Conservation (phyloP, 768 basidiomycete species). For the Leucosporidium yakuticum region DNA sequence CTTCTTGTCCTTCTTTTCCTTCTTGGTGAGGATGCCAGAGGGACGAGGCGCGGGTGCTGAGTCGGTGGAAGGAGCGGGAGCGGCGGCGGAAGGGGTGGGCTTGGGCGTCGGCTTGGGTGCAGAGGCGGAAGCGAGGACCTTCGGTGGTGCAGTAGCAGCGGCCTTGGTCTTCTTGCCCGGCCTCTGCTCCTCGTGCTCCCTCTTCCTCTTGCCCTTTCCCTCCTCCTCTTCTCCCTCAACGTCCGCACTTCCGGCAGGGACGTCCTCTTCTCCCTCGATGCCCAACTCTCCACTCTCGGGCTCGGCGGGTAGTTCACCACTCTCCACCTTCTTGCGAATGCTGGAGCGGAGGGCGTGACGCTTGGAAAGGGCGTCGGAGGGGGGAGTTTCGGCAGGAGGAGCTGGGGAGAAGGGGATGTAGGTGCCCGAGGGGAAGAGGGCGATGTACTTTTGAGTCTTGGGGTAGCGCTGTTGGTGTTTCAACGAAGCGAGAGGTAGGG, state of each 20-base stretch:
- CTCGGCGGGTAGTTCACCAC: slow-evolving; percentile 55
- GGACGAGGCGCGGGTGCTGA: neutral
- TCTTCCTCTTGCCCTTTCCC: neutral
- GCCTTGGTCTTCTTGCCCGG: slow-evolving; percentile 10
- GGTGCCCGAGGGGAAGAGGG: slow-evolving; percentile 61
- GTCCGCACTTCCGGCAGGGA: slow-evolving; percentile 39
- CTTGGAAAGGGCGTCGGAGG: slow-evolving; percentile 45
- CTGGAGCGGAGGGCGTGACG: slow-evolving; percentile 50
- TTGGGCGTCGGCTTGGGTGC: neutral
- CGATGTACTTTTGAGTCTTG: slow-evolving; percentile 78
- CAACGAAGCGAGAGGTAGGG: neutral
- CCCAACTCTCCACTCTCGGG: slow-evolving; percentile 53
- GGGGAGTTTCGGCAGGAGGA: slow-evolving; percentile 46
- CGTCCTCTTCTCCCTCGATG: slow-evolving; percentile 43
- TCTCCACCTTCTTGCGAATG: slow-evolving; percentile 58
- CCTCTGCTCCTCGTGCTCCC: slow-evolving; percentile 8
- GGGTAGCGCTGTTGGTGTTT: slow-evolving; percentile 61
- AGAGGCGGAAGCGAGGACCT: neutral
- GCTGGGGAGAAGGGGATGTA: slow-evolving; percentile 12
- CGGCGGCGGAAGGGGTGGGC: neutral
- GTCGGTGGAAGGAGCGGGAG: neutral
- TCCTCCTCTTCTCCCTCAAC: slow-evolving; percentile 31
- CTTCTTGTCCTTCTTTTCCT: slow-evolving; percentile 4
- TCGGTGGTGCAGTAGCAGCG: neutral
- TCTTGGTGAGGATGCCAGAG: neutral